Evolutionary conservation across 2,329 filamentous ascomycete species (phyloP), one percentile per base, ranked within the genome.

Genomic region (Venturia effusa): DNA sequence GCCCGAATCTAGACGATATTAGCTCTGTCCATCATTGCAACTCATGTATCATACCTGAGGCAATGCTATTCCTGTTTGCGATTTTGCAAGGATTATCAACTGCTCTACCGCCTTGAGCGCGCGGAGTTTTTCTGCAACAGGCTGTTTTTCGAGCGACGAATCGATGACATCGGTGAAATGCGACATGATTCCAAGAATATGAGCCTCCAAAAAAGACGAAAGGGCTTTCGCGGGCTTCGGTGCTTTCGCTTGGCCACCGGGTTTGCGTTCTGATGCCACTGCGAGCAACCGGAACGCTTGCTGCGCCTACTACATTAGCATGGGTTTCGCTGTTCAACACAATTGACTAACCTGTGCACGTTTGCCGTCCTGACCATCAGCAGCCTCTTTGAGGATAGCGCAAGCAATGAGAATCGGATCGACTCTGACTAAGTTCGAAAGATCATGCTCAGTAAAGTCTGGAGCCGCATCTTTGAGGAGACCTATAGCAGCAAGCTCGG

Each of bases 151-250:
- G 45, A 79, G 78, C 15, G 81, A 79, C 71, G 90, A 88, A 69
- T 92, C 94, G 65, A 97, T 86, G 11, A 81, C 78, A 67, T 92
- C 87, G 0, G 90, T 90, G 67, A 97, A 86, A 41, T 88, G 84
- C 7, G 90, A 87, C 75, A 97, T 92, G 63, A 97, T 85, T 6
- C 92, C 93, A 7, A 99, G 82, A 40, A 95, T 86, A 72, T 97
- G 88, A 37, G 84, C 83, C 67, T 95, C 87, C 51, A 97, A 83
- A 71, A 96, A 97, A 0, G 83, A 79, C 0, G 86, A 87, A 30
- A 95, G 79, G 1, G 84, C 76, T 65, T 88, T 84, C 1, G 75
- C 76, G 63, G 81, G 77, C 70, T 79, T 83, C 1, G 77, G 72
- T 27, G 75, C 71, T 27, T 73, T 73, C 65, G 74, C 78, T 59